A percentile compares a stretch with the other conserved stretches of the same genome.
These are phyloP conservation scores for Stygiomarasmius scandens DNA, from an alignment of 1,284 basidiomycete species.

Conservation along the genomic window DNA sequence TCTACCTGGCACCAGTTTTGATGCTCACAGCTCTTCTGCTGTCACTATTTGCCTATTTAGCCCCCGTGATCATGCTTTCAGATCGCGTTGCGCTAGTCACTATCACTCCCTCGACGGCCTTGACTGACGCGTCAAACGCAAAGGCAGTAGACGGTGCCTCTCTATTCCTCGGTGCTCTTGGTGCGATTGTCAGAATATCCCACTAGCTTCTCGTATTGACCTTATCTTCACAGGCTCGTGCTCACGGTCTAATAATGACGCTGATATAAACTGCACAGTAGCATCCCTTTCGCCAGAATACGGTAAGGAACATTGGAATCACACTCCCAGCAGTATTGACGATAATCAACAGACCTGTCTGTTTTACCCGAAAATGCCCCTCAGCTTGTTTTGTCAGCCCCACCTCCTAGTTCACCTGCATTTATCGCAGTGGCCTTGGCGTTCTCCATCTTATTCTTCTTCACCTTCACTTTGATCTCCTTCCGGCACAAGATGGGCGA, in stretches of 20 bases:
- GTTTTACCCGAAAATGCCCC: slow-evolving; percentile 62
- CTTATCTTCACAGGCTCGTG: slow-evolving; percentile 63
- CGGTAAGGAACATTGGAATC: too few species aligned
- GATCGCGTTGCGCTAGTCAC: slow-evolving; percentile 65
- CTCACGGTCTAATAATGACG: slow-evolving; percentile 52
- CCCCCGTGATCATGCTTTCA: slow-evolving; percentile 63
- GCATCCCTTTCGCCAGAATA: slow-evolving; percentile 64
- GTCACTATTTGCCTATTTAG: slow-evolving; percentile 63
- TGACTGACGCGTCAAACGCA: slow-evolving; percentile 44
- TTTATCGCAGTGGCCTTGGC: slow-evolving; percentile 67
- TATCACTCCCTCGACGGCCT: slow-evolving; percentile 58
- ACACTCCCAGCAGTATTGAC: too few species aligned
- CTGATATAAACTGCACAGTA: slow-evolving; percentile 54
- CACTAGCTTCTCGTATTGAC: slow-evolving; percentile 2
- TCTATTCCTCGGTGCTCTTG: slow-evolving; percentile 66
- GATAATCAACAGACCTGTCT: slow-evolving; percentile 57
- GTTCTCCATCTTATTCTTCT: slow-evolving; percentile 65
- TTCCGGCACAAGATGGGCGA: slow-evolving; percentile 67
- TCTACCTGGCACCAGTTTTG: slow-evolving; percentile 71
- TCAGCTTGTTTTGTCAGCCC: slow-evolving; percentile 57
- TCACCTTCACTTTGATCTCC: slow-evolving; percentile 67
- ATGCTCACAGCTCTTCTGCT: slow-evolving; percentile 67
- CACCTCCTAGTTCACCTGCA: slow-evolving; percentile 60
- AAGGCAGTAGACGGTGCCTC: slow-evolving; percentile 68
- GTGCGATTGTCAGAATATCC: slow-evolving; percentile 37